These are phyloP conservation scores for Skeletonema grethae DNA, from an alignment of 108 stramenopile genomes.

Conservation along the genomic window DNA sequence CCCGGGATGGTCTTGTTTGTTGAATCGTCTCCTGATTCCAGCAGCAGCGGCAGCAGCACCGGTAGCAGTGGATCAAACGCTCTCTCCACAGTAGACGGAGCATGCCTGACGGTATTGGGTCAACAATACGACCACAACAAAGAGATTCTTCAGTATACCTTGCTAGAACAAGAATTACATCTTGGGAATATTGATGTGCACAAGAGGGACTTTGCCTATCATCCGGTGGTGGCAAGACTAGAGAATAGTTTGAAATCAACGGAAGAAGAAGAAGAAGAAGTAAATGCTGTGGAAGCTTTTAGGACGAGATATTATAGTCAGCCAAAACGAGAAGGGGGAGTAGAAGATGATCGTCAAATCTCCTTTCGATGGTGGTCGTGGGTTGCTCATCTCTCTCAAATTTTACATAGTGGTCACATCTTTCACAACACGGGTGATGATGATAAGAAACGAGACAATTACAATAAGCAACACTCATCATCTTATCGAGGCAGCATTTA, in stretches of 20 bases:
- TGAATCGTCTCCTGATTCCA: conserved; percentile 5
- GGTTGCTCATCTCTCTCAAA: conserved; percentile 36
- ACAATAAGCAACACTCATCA: neutral
- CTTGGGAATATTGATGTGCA: conserved; percentile 46
- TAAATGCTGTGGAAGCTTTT: conserved; percentile 5
- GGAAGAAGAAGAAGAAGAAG: conserved; percentile 5
- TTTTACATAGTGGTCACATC: conserved; percentile 17
- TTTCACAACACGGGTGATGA: neutral
- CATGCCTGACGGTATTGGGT: conserved; percentile 32
- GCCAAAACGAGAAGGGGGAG: neutral
- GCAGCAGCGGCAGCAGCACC: neutral
- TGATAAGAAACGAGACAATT: neutral
- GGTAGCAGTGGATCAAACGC: neutral
- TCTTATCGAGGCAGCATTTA: conserved; percentile 42
- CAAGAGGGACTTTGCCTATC: conserved; percentile 40
- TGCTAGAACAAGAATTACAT: conserved; percentile 18
- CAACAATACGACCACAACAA: conserved; percentile 32
- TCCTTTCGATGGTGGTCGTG: conserved; percentile 53
- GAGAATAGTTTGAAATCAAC: conserved; percentile 4
- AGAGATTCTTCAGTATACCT: conserved; percentile 30
- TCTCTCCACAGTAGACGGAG: too few species aligned
- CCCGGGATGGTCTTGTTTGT: conserved; percentile 36
- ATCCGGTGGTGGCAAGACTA: conserved; percentile 27
- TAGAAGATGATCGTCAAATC: conserved; percentile 27
- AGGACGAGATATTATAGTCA: neutral